These are phyloP conservation scores for Ampelomyces quisqualis DNA, from an alignment of 2,329 filamentous ascomycete species.

Conservation along the genomic window DNA sequence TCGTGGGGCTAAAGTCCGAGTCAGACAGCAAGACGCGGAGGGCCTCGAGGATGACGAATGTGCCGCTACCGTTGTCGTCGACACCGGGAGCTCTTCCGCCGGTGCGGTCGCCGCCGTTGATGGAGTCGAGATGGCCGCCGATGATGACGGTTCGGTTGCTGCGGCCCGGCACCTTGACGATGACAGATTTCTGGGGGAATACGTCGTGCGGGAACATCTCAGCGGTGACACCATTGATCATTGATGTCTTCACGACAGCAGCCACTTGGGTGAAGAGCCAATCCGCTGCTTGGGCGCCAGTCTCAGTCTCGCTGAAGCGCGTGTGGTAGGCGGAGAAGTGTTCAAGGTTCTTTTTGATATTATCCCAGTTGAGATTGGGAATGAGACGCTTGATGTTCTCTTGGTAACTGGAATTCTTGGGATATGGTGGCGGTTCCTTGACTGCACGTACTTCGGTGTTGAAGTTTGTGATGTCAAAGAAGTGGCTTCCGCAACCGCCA, in stretches of 20 bases:
- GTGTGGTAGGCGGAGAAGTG: conserved; percentile 20
- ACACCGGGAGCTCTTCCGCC: conserved; percentile 47
- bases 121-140: conserved; percentile 65
- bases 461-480: conserved; percentile 24
- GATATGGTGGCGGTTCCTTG: conserved; percentile 14
- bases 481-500: conserved; percentile 21
- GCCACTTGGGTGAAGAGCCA: conserved; percentile 78
- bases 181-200: conserved; percentile 85
- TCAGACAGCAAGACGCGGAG: conserved; percentile 75
- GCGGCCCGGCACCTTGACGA: conserved; percentile 81
- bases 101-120: conserved; percentile 6
- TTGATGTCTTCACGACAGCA: conserved; percentile 67
- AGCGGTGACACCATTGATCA: conserved; percentile 68
- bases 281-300: conserved; percentile 74
- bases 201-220: conserved; percentile 68
- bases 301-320: conserved; percentile 18
- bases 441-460: conserved; percentile 15
- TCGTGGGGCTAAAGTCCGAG: conserved; percentile 65
- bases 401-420: conserved; percentile 15
- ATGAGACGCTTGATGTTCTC: conserved; percentile 14
- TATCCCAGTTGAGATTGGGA: conserved; percentile 18
- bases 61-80: conserved; percentile 84
- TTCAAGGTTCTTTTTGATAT: conserved; percentile 20
- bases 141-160: conserved; percentile 79
- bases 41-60: conserved; percentile 89